Percentiles rank a stretch among this genome's conserved stretches.
phyloP scores from a whole-genome alignment of 2,329 filamentous ascomycete species.

The Epichloe coenophiala region DNA sequence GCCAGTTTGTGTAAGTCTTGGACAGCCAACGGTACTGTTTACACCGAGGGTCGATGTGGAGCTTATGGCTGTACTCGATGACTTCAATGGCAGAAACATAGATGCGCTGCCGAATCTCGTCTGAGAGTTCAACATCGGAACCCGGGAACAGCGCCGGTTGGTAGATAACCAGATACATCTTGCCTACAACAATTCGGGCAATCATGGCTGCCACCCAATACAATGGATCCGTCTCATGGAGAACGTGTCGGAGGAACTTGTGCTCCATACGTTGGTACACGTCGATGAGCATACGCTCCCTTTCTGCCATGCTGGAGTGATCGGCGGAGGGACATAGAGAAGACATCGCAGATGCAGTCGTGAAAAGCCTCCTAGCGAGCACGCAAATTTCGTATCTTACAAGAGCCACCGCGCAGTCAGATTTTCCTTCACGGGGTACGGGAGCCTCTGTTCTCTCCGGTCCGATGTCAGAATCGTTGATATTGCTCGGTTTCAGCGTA shows the following conservation, averaged over 20 bases:
- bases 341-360: conserved; percentile 20
- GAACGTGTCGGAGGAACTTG: conserved; percentile 38
- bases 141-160: conserved; percentile 55
- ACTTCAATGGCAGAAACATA: conserved; percentile 63
- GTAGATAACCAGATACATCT: conserved; percentile 66
- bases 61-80: conserved; percentile 51
- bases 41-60: conserved; percentile 44
- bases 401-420: conserved; percentile 35
- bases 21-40: conserved; percentile 36
- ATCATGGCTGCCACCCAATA: conserved; percentile 59
- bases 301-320: conserved; percentile 19
- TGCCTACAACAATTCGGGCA: conserved; percentile 58
- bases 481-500: conserved; percentile 33
- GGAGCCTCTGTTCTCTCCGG: conserved; percentile 35
- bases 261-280: conserved; percentile 40
- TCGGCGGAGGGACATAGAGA: conserved; percentile 16
- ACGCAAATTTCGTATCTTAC: conserved; percentile 39
- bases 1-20: conserved; percentile 38
- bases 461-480: conserved; percentile 34
- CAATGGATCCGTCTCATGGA: conserved; percentile 35
- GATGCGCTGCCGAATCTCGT: conserved; percentile 52
- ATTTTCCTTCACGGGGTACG: conserved; percentile 32
- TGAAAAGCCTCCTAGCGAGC: conserved; percentile 23
- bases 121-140: conserved; percentile 39
- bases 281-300: conserved; percentile 34